Evolutionary conservation across 2,329 filamentous ascomycete species (phyloP), one percentile per base, ranked within the genome.

Genomic region (Moelleriella libera): DNA sequence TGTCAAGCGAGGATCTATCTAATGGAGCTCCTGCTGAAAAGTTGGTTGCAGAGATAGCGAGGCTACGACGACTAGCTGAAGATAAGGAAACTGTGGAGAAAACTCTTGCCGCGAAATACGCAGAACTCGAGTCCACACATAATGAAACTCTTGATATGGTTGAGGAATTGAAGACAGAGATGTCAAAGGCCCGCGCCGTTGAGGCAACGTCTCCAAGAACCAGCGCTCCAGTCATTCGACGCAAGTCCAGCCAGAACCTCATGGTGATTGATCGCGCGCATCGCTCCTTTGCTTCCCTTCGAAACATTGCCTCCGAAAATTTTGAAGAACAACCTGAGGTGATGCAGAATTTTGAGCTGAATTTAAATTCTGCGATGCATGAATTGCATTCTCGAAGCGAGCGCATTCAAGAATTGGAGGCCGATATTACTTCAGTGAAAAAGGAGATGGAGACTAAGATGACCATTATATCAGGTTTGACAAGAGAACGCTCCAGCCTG

Each of bases 391-490:
- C 75, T 8, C 81, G 89, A 41, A 89, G 89, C 40, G 89, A 97
- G 62, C 82, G 89, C 30, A 89, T 96, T 47, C 86, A 94, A 59
- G 82, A 89, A 57, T 72, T 98, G 11, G 92, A 98, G 63, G 80
- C 81, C 5, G 90, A 95, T 55, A 78, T 96, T 48, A 72, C 81
- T 30, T 82, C 80, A 4, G 79, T 88, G 28, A 92, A 87, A 70
- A 95, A 88, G 69, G 92, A 98, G 64, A 94, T 97, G 83, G 92
- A 98, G 60, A 82, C 78, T 52, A 98, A 98, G 76, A 88, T 90
- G 72, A 86, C 87, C 31, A 89, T 98, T 60, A 97, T 98, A 56
- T 87, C 88, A 31, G 92, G 92, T 6, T 72, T 98, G 52, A 94
- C 92, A 4, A 83, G 92, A 47, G 94, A 98, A 65, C 76, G 94